Percentiles rank a stretch among this genome's conserved stretches.
phyloP scores from a whole-genome alignment of 305 asterid genomes.

The Fraxinus platypoda region DNA sequence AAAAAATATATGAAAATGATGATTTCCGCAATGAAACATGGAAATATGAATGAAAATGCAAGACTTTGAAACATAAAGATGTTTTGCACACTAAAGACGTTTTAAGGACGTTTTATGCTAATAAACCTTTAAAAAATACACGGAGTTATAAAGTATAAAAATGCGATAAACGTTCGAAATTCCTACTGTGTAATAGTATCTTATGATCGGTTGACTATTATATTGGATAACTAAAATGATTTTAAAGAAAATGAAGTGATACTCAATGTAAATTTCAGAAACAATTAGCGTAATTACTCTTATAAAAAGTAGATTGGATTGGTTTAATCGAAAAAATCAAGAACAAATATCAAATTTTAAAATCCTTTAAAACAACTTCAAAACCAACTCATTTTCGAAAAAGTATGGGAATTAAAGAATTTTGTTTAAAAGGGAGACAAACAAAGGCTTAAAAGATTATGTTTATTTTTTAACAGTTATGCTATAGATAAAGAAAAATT shows the following conservation, averaged over 20 bases:
- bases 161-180: neutral
- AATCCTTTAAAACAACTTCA: neutral
- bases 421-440: no score
- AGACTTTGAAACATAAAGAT: no score
- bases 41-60: neutral
- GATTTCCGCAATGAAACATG: neutral
- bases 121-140: no score
- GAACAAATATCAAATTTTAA: neutral
- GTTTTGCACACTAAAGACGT: neutral
- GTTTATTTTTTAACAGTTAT: no score
- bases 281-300: neutral
- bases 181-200: neutral
- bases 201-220: neutral
- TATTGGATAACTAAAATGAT: neutral
- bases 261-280: neutral
- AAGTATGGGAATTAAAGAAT: no score
- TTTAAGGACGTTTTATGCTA: no score
- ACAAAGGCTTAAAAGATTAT: no score
- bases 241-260: neutral
- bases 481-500: no score
- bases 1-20: no score
- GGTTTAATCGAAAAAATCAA: no score
- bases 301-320: neutral
- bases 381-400: neutral
- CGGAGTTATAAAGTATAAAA: neutral